These are phyloP conservation scores for Pisolithus tinctorius DNA, from an alignment of 768 basidiomycete genomes.

Conservation along the genomic window DNA sequence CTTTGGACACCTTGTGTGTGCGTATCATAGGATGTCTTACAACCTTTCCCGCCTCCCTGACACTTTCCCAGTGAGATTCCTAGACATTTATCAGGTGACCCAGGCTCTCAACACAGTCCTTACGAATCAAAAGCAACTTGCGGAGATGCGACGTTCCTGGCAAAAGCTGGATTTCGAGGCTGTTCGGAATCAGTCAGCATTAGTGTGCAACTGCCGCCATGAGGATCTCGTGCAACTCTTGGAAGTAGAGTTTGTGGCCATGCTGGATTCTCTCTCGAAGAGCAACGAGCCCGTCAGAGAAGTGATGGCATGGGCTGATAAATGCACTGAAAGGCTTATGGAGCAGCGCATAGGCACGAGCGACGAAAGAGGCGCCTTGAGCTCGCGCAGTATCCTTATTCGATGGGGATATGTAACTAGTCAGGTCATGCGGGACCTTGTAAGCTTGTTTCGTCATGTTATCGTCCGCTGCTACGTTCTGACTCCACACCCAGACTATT, in stretches of 20 bases:
- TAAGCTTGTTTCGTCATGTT: constrained; percentile 31
- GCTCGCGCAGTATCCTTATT: constrained; percentile 80
- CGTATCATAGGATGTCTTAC: constrained; percentile 28
- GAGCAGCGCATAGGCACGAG: constrained; percentile 51
- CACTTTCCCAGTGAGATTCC: constrained; percentile 63
- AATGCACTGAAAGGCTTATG: constrained; percentile 82
- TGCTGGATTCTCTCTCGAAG: constrained; percentile 67
- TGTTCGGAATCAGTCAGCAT: constrained; percentile 85
- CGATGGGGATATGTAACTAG: constrained; percentile 92
- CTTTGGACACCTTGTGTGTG: constrained; percentile 84
- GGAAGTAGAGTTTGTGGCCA: constrained; percentile 75
- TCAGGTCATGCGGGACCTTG: constrained; percentile 88
- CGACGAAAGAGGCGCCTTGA: constrained; percentile 77
- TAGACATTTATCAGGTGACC: constrained; percentile 89
- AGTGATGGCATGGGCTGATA: constrained; percentile 89
- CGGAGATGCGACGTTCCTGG: constrained; percentile 86
- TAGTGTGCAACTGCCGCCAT: constrained; percentile 89
- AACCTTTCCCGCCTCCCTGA: constrained; percentile 2
- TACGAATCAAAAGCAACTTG: constrained; percentile 77
- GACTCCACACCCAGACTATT: constrained; percentile 56
- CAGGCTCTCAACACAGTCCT: constrained; percentile 85
- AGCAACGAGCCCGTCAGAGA: constrained; percentile 77
- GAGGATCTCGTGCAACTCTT: constrained; percentile 82
- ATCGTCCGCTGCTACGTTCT: background rate
- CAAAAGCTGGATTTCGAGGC: constrained; percentile 85